phyloP scores from a whole-genome alignment of 2,329 filamentous ascomycete species.

The Pyricularia sp. region DNA sequence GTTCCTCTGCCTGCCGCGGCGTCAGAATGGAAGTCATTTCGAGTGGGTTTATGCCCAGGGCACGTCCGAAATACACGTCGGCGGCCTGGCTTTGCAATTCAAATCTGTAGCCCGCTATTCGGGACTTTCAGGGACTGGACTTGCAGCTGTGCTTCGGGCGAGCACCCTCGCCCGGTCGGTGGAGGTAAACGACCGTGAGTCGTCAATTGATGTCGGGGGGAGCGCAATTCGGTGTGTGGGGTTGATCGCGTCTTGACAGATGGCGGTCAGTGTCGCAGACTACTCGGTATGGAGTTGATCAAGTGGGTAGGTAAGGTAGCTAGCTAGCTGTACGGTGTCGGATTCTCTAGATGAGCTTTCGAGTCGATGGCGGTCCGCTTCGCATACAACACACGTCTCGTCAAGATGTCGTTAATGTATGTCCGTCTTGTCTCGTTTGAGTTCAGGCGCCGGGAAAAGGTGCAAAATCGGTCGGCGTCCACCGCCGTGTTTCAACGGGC shows the following conservation, averaged over 20 bases:
- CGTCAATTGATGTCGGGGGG: neutral
- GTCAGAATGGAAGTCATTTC: conserved; percentile 69
- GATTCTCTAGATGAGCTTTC: neutral
- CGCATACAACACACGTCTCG: neutral
- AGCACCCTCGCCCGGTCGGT: conserved; percentile 3
- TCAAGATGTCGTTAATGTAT: neutral
- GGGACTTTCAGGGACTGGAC: neutral
- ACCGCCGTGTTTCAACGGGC: neutral
- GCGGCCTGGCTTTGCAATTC: neutral
- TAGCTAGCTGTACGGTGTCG: neutral
- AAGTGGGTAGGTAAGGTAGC: too few relatives aligned
- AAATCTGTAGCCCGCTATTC: neutral
- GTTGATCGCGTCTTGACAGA: neutral
- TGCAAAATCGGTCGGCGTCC: neutral
- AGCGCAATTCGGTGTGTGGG: neutral
- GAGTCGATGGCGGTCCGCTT: neutral
- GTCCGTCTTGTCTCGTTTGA: neutral
- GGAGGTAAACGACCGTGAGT: neutral
- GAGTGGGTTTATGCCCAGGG: conserved; percentile 4
- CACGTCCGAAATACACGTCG: neutral
- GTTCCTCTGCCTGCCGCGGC: conserved; percentile 75
- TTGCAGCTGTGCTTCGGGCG: conserved; percentile 3
- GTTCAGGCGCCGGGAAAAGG: neutral
- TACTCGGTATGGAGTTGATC: neutral
- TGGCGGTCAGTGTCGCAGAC: neutral